These are phyloP conservation scores for Sordariomycetes sp. DNA, from an alignment of 2,329 filamentous ascomycete genomes.

Conservation along the genomic window DNA sequence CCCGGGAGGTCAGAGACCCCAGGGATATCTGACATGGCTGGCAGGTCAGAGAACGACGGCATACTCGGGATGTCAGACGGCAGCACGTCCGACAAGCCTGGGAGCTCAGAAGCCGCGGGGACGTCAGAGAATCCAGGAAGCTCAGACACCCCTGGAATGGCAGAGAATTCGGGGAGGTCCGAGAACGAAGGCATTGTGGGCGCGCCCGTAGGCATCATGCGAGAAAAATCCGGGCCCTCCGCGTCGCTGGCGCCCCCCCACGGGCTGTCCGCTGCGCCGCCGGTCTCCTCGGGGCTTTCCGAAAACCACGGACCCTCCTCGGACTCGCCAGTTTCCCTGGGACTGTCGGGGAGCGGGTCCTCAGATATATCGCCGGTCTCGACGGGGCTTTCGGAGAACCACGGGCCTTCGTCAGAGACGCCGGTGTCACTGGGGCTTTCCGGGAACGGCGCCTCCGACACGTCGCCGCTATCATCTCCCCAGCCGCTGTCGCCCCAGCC, in stretches of 20 bases:
- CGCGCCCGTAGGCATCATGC: not conserved
- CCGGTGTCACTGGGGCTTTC: not conserved
- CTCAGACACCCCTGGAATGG: not conserved
- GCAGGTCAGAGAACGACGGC: not conserved
- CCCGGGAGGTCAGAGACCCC: not conserved
- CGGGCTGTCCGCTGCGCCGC: not conserved
- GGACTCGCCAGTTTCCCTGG: not conserved
- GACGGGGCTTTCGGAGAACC: not conserved
- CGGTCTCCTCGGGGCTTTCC: not conserved
- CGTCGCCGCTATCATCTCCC: too few relatives aligned
- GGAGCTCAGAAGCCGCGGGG: not conserved
- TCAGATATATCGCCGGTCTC: too few relatives aligned
- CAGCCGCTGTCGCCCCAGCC: too few relatives aligned
- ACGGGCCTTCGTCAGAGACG: not conserved
- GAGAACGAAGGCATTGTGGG: not conserved
- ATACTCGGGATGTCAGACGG: not conserved
- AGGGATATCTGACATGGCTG: not conserved
- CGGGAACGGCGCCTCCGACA: not conserved
- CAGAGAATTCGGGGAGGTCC: not conserved
- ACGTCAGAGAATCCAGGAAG: not conserved
- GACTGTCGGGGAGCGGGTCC: not conserved
- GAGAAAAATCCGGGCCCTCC: not conserved
- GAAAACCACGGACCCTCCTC: not conserved
- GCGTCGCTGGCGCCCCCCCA: not conserved
- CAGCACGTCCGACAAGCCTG: not conserved